Base-by-base conservation (phyloP, 805 yeast species). In the Candida hungchunana region DNA sequence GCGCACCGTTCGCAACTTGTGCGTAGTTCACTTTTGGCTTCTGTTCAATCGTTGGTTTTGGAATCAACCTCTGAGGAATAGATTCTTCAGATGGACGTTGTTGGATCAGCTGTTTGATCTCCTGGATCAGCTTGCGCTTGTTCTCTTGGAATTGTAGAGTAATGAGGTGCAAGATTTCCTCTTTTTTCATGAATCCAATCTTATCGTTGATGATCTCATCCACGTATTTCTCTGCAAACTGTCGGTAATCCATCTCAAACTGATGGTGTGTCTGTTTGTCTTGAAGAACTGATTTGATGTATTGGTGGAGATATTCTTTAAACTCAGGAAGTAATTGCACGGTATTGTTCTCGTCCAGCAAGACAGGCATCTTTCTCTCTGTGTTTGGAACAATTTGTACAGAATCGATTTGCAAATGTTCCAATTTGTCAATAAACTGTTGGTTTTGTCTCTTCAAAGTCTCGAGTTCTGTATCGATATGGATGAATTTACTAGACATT, bases 1-100 rank as follows among this genome's bases (percentile, higher is more conserved):
- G 51, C 7, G 69, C 62, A 4, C 69, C 70, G 15, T 38, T 39
- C 1, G 40, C 31, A 5, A 41, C 11, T 21, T 38, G 42, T 8
- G 43, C 37, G 30, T 39, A 39, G 33, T 43, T 33, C 12, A 36
- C 17, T 24, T 40, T 40, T 15, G 29, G 16, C 26, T 31, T 21
- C 21, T 26, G 6, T 20, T 5, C 7, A 21, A 13, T 5, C 16
- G 23, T 9, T 25, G 16, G 16, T 26, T 16, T 2, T 26, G 42
- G 31, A 2, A 43, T 37, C 21, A 37, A 29, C 23, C 33, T 36
- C 11, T 31, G 18, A 9, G 44, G 40, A 3, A 45, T 32, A 5
- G 16, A n/a, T 2, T 39, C 37, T 6, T 13, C 19, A 3, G 14
- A 26, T 21, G 26, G 22, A 25, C 21, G 34, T n/a, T 17, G 17